phyloP scores from a whole-genome alignment of 164 flowering plant species.

The Nelumbo lutea region DNA sequence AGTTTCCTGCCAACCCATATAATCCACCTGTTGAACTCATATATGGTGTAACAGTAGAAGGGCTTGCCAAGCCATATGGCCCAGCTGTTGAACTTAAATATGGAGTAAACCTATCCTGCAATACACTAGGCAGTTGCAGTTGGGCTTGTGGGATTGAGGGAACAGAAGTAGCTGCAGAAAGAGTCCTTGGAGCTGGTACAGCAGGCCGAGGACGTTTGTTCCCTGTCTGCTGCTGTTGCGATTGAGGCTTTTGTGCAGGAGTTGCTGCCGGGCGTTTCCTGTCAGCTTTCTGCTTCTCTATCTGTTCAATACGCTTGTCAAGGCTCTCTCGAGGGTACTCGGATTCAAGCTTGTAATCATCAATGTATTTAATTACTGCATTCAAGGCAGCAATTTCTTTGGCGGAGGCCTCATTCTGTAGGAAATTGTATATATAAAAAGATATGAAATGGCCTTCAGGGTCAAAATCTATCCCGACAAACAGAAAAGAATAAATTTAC shows the following conservation, averaged over 20 bases:
- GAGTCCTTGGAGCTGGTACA: slow-evolving; percentile 14
- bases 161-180: slow-evolving; percentile 10
- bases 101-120: slow-evolving; percentile 19
- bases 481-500: slow-evolving; percentile 17
- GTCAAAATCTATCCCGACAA: not conserved
- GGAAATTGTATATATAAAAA: not conserved
- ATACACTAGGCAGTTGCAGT: slow-evolving; percentile 23
- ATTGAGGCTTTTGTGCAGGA: slow-evolving; percentile 7
- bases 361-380: slow-evolving; percentile 41
- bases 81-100: slow-evolving; percentile 28
- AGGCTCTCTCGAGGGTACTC: slow-evolving; percentile 34
- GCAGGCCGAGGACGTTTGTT: slow-evolving; percentile 28
- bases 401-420: slow-evolving; percentile 55
- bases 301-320: slow-evolving; percentile 36
- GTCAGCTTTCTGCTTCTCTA: slow-evolving; percentile 42
- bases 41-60: slow-evolving; percentile 20
- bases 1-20: slow-evolving; percentile 27
- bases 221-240: slow-evolving; percentile 27
- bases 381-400: slow-evolving; percentile 40
- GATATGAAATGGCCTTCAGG: not conserved
- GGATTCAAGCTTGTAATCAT: slow-evolving; percentile 49
- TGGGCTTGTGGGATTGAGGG: slow-evolving; percentile 20
- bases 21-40: slow-evolving; percentile 25
- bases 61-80: slow-evolving; percentile 20
- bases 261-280: slow-evolving; percentile 36